phyloP scores from a whole-genome alignment of 352 stramenopile species.

The Globisporangium barbulae region DNA sequence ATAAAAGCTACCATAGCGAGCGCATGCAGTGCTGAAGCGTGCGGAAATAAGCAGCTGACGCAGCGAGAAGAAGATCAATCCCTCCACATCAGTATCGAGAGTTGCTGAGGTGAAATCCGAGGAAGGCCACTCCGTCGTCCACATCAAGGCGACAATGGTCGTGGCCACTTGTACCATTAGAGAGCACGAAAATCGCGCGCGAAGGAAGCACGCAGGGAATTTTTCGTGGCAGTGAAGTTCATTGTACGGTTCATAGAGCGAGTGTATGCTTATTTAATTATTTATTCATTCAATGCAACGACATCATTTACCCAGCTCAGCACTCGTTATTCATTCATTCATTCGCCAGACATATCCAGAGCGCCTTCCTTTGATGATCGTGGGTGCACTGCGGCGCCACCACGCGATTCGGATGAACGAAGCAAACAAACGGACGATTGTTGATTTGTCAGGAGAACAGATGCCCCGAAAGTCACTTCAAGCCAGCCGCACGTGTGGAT shows the following conservation, averaged over 20 bases:
- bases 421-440: not conserved
- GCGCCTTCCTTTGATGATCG: not conserved
- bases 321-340: not conserved
- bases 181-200: not conserved
- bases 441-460: constrained; percentile 1
- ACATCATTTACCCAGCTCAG: not conserved
- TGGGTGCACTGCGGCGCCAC: not conserved
- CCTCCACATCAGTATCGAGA: not conserved
- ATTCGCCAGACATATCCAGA: constrained; percentile 1
- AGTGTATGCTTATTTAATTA: constrained; percentile 9
- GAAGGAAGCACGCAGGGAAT: constrained; percentile 2
- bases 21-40: not conserved
- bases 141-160: too few relatives aligned
- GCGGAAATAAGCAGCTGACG: constrained; percentile 6
- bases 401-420: not conserved
- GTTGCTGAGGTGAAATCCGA: not conserved
- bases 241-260: constrained; percentile 1
- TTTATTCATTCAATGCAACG: constrained; percentile 8
- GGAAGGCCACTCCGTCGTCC: not conserved
- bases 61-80: not conserved
- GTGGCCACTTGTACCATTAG: not conserved
- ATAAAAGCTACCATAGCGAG: not conserved
- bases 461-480: not conserved
- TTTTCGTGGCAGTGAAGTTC: not conserved
- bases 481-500: not conserved